Evolutionary conservation across 345 rosid genomes (phyloP), one percentile per base, ranked within the genome.

Genomic region (Eucalyptus brandiana): DNA sequence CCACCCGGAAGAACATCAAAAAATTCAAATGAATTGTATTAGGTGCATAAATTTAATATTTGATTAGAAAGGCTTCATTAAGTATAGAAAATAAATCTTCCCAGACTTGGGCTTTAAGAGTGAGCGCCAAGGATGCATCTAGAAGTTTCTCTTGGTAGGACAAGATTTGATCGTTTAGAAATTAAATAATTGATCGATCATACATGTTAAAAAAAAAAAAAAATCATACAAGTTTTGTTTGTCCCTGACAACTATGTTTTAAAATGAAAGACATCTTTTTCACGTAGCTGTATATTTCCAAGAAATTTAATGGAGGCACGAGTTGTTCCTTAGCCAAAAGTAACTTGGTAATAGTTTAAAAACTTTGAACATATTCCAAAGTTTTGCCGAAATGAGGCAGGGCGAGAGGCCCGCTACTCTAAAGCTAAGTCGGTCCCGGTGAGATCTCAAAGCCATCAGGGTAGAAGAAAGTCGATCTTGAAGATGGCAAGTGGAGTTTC

Each of bases 101-200:
- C n/a, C 67, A 13, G 69, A 28, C 69, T 30, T 62, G 34, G 69
- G 69, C 1, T 62, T 62, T 62, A 62, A 62, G 34, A 62, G 69
- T 62, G n/a, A 62, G 34, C 16, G 3, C 34, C 69, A 0, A 6
- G 32, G 34, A 62, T 30, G 69, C 0, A 62, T 62, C 69, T 62
- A 62, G 69, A 62, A 6, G 34, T 62, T 62, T 28, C 69, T 62
- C 69, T 13, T 62, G n/a, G 69, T 28, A 0, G 69, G 69, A 62
- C 32, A 30, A 62, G 34, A 62, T 62, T 62, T 13, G 69, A 62
- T 62, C 17, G 1, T 62, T 62, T 62, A 62, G 34, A 14, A 62
- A 62, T 62, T 62, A 28, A 62, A 0, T 62, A 28, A 62, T 62
- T 0, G 0, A 62, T 28, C 2, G 1, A n/a, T 1, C 69, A 14